phyloP scores from a whole-genome alignment of 306 rosid species.

The Quercus alba region DNA sequence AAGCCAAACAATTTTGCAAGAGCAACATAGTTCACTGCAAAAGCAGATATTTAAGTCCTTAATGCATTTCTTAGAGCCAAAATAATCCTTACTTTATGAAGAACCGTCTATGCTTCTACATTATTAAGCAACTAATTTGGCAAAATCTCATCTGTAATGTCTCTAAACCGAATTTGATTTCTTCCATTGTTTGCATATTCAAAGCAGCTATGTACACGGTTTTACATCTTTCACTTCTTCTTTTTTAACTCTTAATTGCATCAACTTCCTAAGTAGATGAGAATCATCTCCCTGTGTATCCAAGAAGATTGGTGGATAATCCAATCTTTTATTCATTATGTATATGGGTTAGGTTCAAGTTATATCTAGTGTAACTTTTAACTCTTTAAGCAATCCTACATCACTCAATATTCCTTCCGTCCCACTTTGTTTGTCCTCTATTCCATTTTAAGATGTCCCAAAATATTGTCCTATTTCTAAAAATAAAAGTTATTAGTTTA shows the following conservation, averaged over 20 bases:
- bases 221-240: not conserved
- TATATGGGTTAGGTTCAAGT: no score
- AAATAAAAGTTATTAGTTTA: no score
- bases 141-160: no score
- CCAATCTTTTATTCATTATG: not conserved
- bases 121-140: no score
- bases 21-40: not conserved
- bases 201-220: not conserved
- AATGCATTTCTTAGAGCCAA: not conserved
- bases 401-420: no score
- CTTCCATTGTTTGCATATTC: not conserved
- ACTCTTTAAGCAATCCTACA: no score
- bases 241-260: not conserved
- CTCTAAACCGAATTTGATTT: not conserved
- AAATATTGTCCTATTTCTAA: no score
- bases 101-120: no score
- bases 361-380: no score
- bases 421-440: no score
- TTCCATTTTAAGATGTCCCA: no score
- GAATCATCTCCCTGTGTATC: not conserved
- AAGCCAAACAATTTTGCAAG: not conserved
- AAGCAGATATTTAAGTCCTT: not conserved
- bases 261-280: not conserved
- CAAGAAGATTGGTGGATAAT: not conserved
- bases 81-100: no score